Evolutionary conservation across 208 protist genomes (phyloP).

Genomic region (Phytomonas francai): DNA sequence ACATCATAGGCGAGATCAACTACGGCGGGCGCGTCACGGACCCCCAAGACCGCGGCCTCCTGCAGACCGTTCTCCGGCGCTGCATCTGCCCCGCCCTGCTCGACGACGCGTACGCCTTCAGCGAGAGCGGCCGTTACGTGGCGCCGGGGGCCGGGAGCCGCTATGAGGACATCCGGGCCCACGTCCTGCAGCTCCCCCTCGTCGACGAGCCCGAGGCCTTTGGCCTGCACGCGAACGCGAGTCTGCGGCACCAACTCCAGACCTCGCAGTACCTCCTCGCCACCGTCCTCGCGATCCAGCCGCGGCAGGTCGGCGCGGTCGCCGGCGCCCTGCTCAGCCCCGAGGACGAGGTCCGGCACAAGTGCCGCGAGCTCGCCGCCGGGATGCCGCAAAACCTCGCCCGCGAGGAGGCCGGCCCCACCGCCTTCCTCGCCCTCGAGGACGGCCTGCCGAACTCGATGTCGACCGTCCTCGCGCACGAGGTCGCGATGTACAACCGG

Average conservation of each 20-base stretch:
- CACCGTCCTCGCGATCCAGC: constrained; percentile 91
- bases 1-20: constrained; percentile 98
- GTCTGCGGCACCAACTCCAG: constrained; percentile 93
- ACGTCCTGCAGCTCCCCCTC: constrained; percentile 84
- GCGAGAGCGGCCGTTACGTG: constrained; percentile 63
- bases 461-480: constrained; percentile 94
- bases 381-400: constrained; percentile 56
- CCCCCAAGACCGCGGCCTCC: constrained; percentile 91
- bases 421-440: constrained; percentile 84
- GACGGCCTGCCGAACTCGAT: constrained; percentile 94
- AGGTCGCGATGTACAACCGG: constrained; percentile 96
- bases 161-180: constrained; percentile 60
- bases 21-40: constrained; percentile 99
- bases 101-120: constrained; percentile 83
- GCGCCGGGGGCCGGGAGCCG: constrained; percentile 23
- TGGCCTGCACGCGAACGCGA: constrained; percentile 96
- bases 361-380: constrained; percentile 87
- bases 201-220: constrained; percentile 94
- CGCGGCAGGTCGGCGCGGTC: constrained; percentile 38
- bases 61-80: constrained; percentile 88
- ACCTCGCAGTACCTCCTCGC: constrained; percentile 88
- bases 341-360: constrained; percentile 89
- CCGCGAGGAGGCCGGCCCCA: constrained; percentile 77
- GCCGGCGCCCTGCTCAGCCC: constrained; percentile 23
- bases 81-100: constrained; percentile 85